Evolutionary conservation across 768 basidiomycete species (phyloP).

Genomic region (Coprinopsis cinerea): DNA sequence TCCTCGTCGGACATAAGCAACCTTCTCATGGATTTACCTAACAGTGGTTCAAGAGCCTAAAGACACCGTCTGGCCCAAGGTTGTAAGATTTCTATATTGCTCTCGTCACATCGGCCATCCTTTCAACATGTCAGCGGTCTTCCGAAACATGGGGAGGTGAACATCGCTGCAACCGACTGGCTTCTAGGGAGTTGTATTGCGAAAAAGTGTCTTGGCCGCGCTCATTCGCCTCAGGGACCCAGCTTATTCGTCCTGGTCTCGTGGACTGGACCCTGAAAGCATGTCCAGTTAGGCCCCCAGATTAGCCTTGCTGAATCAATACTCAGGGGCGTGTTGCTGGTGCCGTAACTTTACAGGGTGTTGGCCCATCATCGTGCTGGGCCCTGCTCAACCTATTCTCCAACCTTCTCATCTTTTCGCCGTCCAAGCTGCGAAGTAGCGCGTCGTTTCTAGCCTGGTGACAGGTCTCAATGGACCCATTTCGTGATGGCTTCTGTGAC

Average conservation of each 20-base stretch:
- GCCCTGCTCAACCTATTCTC: not conserved
- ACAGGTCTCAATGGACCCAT: not conserved
- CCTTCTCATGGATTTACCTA: not conserved
- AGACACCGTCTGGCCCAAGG: too few species aligned
- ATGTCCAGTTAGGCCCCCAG: not conserved
- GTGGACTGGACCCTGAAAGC: not conserved
- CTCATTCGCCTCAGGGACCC: too few species aligned
- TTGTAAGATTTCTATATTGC: too few species aligned
- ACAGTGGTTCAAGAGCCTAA: not conserved
- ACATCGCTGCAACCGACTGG: too few species aligned
- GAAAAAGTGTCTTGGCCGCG: too few species aligned
- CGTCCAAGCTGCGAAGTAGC: not conserved
- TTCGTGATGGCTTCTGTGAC: not conserved
- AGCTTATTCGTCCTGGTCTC: not conserved
- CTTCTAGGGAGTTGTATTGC: too few species aligned
- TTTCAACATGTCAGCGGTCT: too few species aligned
- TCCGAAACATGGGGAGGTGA: too few species aligned
- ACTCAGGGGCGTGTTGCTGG: too few species aligned
- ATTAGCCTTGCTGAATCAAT: not conserved
- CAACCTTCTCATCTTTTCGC: not conserved
- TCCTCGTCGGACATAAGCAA: not conserved
- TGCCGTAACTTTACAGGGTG: not conserved
- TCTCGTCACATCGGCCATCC: too few species aligned
- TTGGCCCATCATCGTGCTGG: not conserved
- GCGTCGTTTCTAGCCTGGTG: not conserved